phyloP scores from a whole-genome alignment of 2,329 filamentous ascomycete species.

The Aspergillus hiratsukae region DNA sequence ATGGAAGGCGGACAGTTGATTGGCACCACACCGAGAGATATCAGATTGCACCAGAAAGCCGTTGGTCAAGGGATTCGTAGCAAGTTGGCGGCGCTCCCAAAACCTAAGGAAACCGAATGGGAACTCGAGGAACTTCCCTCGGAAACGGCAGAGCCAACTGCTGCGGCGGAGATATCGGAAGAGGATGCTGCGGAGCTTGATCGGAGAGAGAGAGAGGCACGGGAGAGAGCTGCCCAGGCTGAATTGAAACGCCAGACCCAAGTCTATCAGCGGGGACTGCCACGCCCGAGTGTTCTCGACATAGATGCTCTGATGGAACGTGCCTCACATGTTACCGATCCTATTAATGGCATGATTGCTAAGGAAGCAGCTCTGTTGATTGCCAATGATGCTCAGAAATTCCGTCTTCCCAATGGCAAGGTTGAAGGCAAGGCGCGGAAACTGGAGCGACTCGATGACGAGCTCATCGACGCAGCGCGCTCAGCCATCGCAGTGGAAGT shows the following conservation, averaged over 20 bases:
- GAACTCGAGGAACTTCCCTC: constrained; percentile 83
- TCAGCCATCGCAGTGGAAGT: constrained; percentile 70
- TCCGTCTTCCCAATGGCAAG: constrained; percentile 63
- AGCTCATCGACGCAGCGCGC: constrained; percentile 67
- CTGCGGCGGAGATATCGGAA: constrained; percentile 51
- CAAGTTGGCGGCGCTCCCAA: constrained; percentile 73
- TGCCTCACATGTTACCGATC: constrained; percentile 58
- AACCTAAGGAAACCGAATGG: constrained; percentile 90
- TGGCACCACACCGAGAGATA: constrained; percentile 71
- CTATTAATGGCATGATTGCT: constrained; percentile 65
- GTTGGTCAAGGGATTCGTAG: constrained; percentile 61
- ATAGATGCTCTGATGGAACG: constrained; percentile 62
- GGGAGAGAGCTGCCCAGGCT: constrained; percentile 60
- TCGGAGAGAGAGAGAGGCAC: constrained; percentile 57
- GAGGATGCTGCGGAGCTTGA: constrained; percentile 73
- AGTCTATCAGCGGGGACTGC: constrained; percentile 81
- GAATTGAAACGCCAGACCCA: constrained; percentile 83
- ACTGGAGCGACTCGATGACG: constrained; percentile 65
- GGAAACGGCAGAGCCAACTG: constrained; percentile 61
- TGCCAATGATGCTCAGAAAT: constrained; percentile 73
- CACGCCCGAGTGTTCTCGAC: constrained; percentile 71
- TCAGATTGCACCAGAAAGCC: constrained; percentile 66
- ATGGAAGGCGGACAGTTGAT: constrained; percentile 62
- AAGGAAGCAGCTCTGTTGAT: constrained; percentile 75
- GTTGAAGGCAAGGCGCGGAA: constrained; percentile 58